Percentiles rank a stretch among this genome's conserved stretches.
Evolutionary conservation across 257 asterid genomes (phyloP).

Genomic region (Scutellaria barbata): DNA sequence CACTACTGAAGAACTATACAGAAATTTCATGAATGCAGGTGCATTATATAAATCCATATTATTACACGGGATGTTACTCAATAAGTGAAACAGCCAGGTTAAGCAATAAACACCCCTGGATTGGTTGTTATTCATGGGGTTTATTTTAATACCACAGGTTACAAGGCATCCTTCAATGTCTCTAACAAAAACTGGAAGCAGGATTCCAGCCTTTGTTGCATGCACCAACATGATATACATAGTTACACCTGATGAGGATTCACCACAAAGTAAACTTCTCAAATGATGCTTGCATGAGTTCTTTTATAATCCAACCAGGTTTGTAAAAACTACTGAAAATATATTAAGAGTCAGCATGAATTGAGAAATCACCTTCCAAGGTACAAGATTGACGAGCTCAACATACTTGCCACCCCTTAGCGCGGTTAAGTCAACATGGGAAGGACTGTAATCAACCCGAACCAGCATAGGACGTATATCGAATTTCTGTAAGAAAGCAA

Average conservation of each 20-base stretch:
- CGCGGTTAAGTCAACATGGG: conserved; percentile 89
- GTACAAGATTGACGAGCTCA: conserved; percentile 91
- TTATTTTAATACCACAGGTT: neutral
- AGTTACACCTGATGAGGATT: neutral
- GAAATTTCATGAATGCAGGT: conserved; percentile 19
- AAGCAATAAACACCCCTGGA: neutral
- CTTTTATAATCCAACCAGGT: neutral
- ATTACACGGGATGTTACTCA: conserved; percentile 2
- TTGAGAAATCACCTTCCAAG: conserved; percentile 85
- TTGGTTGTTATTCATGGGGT: neutral
- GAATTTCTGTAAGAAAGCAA: conserved; percentile 76
- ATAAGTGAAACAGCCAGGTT: conserved; percentile 5
- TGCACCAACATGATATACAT: neutral
- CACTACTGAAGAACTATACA: conserved; percentile 19
- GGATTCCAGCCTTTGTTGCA: conserved; percentile 9
- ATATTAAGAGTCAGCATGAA: conserved; percentile 10
- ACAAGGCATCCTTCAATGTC: conserved; percentile 11
- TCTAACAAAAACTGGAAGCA: conserved; percentile 17
- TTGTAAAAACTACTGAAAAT: conserved; percentile 14
- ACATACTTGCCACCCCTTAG: conserved; percentile 95
- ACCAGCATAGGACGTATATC: conserved; percentile 81
- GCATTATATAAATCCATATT: conserved; percentile 18
- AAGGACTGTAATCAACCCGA: conserved; percentile 92
- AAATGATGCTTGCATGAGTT: conserved; percentile 19
- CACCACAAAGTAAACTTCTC: neutral